Percentiles rank a stretch among this genome's conserved stretches.
These are phyloP conservation scores for Yarrowia sp. DNA, from an alignment of 805 yeast species.

Conservation along the genomic window DNA sequence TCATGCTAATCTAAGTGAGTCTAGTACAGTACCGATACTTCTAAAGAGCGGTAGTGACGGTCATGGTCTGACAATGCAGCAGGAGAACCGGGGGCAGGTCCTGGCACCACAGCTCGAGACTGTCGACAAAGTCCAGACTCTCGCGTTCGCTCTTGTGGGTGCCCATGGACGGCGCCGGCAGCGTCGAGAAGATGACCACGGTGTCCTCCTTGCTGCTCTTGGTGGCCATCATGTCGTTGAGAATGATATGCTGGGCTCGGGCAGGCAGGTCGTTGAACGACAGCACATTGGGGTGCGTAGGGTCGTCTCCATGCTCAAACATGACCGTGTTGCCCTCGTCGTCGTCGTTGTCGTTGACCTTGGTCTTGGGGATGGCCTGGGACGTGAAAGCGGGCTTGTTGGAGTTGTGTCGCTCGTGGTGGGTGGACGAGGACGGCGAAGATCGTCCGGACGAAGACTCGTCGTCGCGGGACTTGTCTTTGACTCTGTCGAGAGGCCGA, in stretches of 20 bases:
- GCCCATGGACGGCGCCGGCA: constrained; percentile 87
- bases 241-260: constrained; percentile 83
- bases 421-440: constrained; percentile 1
- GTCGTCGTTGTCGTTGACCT: constrained; percentile 47
- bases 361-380: constrained; percentile 48
- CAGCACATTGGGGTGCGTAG: constrained; percentile 42
- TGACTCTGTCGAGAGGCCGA: constrained; percentile 24
- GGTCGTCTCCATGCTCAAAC: constrained; percentile 44
- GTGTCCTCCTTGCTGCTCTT: constrained; percentile 62
- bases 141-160: constrained; percentile 74
- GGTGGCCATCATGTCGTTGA: constrained; percentile 81
- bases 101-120: constrained; percentile 79
- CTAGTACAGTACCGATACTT: too few species aligned
- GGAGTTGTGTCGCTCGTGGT: constrained; percentile 32
- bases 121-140: constrained; percentile 75
- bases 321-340: constrained; percentile 46
- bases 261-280: constrained; percentile 91
- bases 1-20: constrained; percentile 4
- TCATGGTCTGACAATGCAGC: constrained; percentile 90
- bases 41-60: constrained; percentile 90
- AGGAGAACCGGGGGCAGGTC: constrained; percentile 83
- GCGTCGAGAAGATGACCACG: constrained; percentile 82
- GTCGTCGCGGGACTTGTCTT: constrained; percentile 21
- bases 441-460: constrained; percentile 30
- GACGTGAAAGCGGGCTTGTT: constrained; percentile 49